Evolutionary conservation across 495 filamentous ascomycete genomes (phyloP).

Genomic region (Daldinia vernicosa): DNA sequence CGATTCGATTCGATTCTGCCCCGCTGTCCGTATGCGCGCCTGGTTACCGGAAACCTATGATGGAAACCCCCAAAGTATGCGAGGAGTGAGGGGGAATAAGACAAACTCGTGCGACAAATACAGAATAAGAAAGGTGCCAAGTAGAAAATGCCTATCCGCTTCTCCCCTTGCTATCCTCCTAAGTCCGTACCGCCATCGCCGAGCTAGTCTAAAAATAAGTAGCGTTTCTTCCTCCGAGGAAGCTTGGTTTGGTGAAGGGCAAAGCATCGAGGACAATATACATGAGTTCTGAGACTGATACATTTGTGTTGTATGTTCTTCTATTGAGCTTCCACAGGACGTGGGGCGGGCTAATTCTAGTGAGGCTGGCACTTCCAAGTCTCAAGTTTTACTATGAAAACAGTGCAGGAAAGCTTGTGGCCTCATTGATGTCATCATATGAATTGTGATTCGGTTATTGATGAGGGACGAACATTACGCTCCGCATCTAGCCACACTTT

Average conservation of each 20-base stretch:
- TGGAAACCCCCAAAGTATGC: neutral
- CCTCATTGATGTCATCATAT: slow-evolving; percentile 7
- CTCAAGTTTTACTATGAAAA: neutral
- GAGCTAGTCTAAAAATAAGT: neutral
- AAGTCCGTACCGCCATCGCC: neutral
- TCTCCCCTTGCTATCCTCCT: neutral
- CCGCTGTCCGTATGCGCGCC: neutral
- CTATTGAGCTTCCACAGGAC: neutral
- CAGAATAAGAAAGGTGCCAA: neutral
- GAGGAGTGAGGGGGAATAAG: neutral
- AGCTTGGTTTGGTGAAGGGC: neutral
- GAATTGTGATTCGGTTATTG: slow-evolving; percentile 11
- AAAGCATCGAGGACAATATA: neutral
- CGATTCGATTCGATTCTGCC: neutral
- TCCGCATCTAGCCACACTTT: neutral
- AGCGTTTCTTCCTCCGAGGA: neutral
- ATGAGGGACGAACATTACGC: slow-evolving; percentile 3
- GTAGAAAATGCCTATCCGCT: neutral
- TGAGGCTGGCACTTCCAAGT: neutral
- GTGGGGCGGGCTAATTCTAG: neutral
- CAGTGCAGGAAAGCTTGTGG: neutral
- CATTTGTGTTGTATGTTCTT: neutral
- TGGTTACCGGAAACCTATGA: neutral
- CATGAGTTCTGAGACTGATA: neutral
- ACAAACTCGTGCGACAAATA: neutral